Evolutionary conservation across 345 rosid genomes (phyloP).

Genomic region (Salix koriyanagi): DNA sequence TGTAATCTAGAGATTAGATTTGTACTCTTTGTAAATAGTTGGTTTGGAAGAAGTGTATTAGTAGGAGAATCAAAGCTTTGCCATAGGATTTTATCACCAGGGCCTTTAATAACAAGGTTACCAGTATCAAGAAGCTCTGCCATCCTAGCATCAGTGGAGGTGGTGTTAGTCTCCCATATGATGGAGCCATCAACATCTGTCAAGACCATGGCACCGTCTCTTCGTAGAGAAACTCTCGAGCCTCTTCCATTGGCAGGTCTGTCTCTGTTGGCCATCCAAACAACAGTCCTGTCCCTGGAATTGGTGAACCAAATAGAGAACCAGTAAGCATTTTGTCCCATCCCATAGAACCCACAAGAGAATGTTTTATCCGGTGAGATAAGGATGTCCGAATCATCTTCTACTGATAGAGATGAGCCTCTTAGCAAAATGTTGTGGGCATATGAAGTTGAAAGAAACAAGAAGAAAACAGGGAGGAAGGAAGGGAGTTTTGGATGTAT

Average conservation of each 20-base stretch:
- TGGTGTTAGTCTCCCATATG: conserved; percentile 6
- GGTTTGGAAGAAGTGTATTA: conserved; percentile 9
- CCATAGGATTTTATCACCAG: background rate
- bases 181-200: conserved; percentile 14
- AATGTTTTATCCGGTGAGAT: conserved; percentile 32
- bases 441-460: conserved; percentile 8
- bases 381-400: conserved; percentile 17
- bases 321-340: conserved; percentile 18
- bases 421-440: conserved; percentile 9
- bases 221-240: conserved; percentile 19
- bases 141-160: background rate
- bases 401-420: conserved; percentile 10
- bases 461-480: conserved; percentile 4
- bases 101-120: conserved; percentile 1
- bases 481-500: background rate
- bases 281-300: conserved; percentile 11
- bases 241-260: conserved; percentile 25
- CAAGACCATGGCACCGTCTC: conserved; percentile 14
- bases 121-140: conserved; percentile 34
- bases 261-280: conserved; percentile 39
- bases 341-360: conserved; percentile 39
- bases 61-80: conserved; percentile 5
- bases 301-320: conserved; percentile 26
- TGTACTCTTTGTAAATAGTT: background rate
- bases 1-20: background rate